A percentile compares a stretch with the other conserved stretches of the same genome.
phyloP scores from a whole-genome alignment of 179 eudicot species.

The Patellifolia procumbens region DNA sequence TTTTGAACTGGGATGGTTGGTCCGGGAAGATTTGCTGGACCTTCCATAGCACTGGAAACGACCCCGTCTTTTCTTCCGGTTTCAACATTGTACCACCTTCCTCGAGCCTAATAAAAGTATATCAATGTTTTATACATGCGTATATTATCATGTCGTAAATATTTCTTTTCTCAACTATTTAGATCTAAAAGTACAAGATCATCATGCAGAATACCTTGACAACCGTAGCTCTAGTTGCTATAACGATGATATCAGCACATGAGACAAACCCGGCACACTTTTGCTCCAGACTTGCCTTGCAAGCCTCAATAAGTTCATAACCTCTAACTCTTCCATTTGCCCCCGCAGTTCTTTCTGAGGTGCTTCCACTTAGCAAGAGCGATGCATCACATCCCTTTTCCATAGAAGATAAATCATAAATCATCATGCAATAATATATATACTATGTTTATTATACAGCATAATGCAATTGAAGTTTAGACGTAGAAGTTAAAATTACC shows the following conservation, averaged over 20 bases:
- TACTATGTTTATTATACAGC: too few relatives aligned
- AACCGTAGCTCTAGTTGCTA: constrained; percentile 55
- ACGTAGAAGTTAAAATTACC: too few relatives aligned
- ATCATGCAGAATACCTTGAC: constrained; percentile 26
- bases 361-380: constrained; percentile 44
- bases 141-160: background rate
- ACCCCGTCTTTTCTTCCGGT: constrained; percentile 53
- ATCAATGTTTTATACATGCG: background rate
- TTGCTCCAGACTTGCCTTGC: constrained; percentile 41
- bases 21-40: constrained; percentile 35
- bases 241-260: constrained; percentile 56
- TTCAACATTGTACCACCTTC: constrained; percentile 46
- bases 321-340: constrained; percentile 53
- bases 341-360: constrained; percentile 43
- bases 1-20: constrained; percentile 36
- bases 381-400: constrained; percentile 49
- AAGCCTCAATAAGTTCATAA: constrained; percentile 48
- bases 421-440: too few relatives aligned
- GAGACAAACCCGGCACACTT: constrained; percentile 59
- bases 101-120: constrained; percentile 34
- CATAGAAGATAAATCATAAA: background rate
- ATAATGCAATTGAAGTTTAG: too few relatives aligned
- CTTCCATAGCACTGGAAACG: constrained; percentile 30
- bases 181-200: background rate
- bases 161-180: background rate